phyloP scores from a whole-genome alignment of 495 filamentous ascomycete species.

The Entonaema liquescens region DNA sequence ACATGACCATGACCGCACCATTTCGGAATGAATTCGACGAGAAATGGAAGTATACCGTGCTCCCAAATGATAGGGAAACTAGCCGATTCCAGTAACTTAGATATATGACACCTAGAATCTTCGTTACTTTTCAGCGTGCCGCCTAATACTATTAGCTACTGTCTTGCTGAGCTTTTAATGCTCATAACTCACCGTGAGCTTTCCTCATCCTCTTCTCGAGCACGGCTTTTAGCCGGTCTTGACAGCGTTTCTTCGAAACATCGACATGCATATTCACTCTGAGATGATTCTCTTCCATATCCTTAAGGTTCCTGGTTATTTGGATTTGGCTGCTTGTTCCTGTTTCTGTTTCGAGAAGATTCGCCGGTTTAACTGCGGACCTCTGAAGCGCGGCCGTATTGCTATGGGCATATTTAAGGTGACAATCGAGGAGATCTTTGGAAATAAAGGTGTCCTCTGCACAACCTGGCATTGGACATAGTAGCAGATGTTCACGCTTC shows the following conservation, averaged over 20 bases:
- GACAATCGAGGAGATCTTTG: conserved; percentile 35
- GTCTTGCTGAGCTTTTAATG: background rate
- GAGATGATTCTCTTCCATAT: conserved; percentile 14
- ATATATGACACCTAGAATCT: conserved; percentile 27
- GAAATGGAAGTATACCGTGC: conserved; percentile 46
- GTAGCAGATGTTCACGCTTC: conserved; percentile 44
- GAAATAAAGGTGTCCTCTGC: conserved; percentile 34
- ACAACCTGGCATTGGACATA: conserved; percentile 41
- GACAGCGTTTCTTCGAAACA: conserved; percentile 43
- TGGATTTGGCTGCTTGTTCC: background rate
- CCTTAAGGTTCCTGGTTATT: background rate
- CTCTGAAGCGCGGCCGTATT: conserved; percentile 2
- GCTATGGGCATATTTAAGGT: conserved; percentile 36
- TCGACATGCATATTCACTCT: conserved; percentile 42
- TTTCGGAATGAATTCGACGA: conserved; percentile 44
- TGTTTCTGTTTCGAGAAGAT: conserved; percentile 11
- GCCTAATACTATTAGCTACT: conserved; percentile 14
- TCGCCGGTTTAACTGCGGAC: background rate
- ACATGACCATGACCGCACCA: conserved; percentile 48
- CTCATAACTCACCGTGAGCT: conserved; percentile 22
- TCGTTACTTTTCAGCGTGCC: conserved; percentile 32
- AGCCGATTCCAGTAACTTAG: conserved; percentile 36
- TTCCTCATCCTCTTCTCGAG: conserved; percentile 38
- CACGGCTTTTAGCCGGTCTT: conserved; percentile 37
- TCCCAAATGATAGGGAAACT: conserved; percentile 47